A percentile compares a stretch with the other conserved stretches of the same genome.
phyloP scores from a whole-genome alignment of 106 monocot species.

The Alisma plantagoaquatica region DNA sequence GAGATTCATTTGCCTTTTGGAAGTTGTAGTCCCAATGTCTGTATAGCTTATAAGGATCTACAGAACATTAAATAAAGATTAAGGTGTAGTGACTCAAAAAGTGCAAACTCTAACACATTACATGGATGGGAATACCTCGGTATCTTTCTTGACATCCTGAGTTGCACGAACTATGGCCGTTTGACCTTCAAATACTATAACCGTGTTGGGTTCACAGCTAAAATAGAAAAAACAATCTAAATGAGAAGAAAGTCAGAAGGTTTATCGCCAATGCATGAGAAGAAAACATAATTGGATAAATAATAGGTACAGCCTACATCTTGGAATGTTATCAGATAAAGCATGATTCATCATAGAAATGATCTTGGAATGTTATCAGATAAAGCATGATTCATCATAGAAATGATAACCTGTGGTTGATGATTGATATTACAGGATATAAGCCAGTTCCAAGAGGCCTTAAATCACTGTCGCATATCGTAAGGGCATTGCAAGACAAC shows the following conservation, averaged over 20 bases:
- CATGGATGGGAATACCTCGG: slow-evolving; percentile 55
- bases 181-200: slow-evolving; percentile 84
- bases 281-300: too few species aligned
- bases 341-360: too few species aligned
- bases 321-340: too few species aligned
- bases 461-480: slow-evolving; percentile 84
- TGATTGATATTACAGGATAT: slow-evolving; percentile 86
- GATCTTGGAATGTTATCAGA: not conserved
- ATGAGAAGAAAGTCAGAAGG: too few species aligned
- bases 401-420: slow-evolving; percentile 84
- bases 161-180: slow-evolving; percentile 73
- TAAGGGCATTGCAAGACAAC: slow-evolving; percentile 96
- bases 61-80: not conserved
- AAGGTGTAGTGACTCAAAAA: not conserved
- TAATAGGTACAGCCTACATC: too few species aligned
- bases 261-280: too few species aligned
- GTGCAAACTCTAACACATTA: not conserved
- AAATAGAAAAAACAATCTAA: slow-evolving; percentile 15
- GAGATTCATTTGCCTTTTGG: slow-evolving; percentile 50
- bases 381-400: too few species aligned
- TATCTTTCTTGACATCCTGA: slow-evolving; percentile 50
- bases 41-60: slow-evolving; percentile 90
- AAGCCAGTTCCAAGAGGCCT: slow-evolving; percentile 85
- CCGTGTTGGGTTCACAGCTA: slow-evolving; percentile 89
- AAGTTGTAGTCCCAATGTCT: slow-evolving; percentile 69